phyloP scores from a whole-genome alignment of 352 stramenopile species.

The Phytophthora megakarya region DNA sequence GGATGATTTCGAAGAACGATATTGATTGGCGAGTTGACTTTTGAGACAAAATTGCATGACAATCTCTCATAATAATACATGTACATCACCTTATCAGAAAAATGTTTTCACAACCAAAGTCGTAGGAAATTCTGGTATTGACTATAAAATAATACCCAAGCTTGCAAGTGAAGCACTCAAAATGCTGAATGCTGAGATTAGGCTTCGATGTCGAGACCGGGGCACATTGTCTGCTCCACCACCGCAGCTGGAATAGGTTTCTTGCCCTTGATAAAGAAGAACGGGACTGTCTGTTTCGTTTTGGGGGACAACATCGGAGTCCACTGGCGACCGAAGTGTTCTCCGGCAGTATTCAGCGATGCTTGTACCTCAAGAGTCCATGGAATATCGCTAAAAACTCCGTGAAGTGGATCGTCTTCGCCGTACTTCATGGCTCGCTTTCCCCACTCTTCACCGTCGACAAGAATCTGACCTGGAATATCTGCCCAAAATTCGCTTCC shows the following conservation, averaged over 20 bases:
- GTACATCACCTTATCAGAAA: no score
- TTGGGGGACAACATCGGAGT: constrained; percentile 29
- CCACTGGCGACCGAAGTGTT: constrained; percentile 54
- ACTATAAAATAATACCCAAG: no score
- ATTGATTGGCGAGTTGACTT: constrained; percentile 10
- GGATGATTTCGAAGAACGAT: background rate
- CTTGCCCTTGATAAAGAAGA: constrained; percentile 37
- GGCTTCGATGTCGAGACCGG: constrained; percentile 1
- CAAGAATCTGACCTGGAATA: constrained; percentile 37
- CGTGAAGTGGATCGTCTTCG: constrained; percentile 54
- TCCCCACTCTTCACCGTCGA: constrained; percentile 30
- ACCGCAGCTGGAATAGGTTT: constrained; percentile 34
- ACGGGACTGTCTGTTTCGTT: constrained; percentile 21
- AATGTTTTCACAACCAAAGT: no score
- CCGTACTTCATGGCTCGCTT: constrained; percentile 46
- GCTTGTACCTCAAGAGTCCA: constrained; percentile 51
- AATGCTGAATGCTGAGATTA: background rate
- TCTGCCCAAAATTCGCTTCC: constrained; percentile 62
- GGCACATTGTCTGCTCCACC: constrained; percentile 33
- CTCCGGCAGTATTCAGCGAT: constrained; percentile 28
- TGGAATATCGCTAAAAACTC: constrained; percentile 44
- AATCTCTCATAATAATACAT: no score
- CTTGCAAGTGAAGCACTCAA: no score
- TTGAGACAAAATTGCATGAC: no score
- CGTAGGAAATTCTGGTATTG: no score